Evolutionary conservation across 192 early-diverging fungal species (phyloP).

Genomic region (Paraglomus occultum): DNA sequence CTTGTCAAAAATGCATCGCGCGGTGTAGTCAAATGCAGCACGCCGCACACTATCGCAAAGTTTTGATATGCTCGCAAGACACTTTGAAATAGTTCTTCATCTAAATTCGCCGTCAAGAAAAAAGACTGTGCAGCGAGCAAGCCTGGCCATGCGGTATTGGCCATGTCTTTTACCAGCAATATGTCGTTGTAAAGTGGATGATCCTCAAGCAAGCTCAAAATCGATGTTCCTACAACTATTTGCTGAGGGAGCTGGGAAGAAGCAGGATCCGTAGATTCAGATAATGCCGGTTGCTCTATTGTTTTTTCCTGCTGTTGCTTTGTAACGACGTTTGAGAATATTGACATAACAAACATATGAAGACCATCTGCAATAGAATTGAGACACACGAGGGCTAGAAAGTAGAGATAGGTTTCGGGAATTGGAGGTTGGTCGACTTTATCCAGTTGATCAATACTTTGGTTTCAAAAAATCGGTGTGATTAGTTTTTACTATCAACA

Average conservation of each 20-base stretch:
- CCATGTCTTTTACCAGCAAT: slow-evolving; percentile 70
- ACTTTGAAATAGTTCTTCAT: slow-evolving; percentile 78
- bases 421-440: slow-evolving; percentile 86
- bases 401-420: slow-evolving; percentile 87
- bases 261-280: neutral
- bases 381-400: slow-evolving; percentile 72
- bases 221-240: slow-evolving; percentile 34
- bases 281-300: neutral
- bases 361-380: slow-evolving; percentile 70
- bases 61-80: slow-evolving; percentile 68
- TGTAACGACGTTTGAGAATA: slow-evolving; percentile 44
- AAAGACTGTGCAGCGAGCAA: slow-evolving; percentile 76
- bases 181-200: slow-evolving; percentile 42
- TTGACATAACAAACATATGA: slow-evolving; percentile 61
- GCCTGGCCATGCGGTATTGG: slow-evolving; percentile 76
- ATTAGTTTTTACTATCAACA: neutral
- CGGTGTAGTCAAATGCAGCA: slow-evolving; percentile 71
- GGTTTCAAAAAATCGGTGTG: neutral
- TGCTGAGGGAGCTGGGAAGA: slow-evolving; percentile 32
- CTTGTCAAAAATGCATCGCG: slow-evolving; percentile 83
- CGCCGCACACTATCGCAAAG: slow-evolving; percentile 77
- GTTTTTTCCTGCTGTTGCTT: slow-evolving; percentile 31
- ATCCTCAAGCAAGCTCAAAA: slow-evolving; percentile 31
- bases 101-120: slow-evolving; percentile 71
- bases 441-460: slow-evolving; percentile 87